phyloP scores from a whole-genome alignment of 768 basidiomycete genomes.

The Pluteus cervinus region DNA sequence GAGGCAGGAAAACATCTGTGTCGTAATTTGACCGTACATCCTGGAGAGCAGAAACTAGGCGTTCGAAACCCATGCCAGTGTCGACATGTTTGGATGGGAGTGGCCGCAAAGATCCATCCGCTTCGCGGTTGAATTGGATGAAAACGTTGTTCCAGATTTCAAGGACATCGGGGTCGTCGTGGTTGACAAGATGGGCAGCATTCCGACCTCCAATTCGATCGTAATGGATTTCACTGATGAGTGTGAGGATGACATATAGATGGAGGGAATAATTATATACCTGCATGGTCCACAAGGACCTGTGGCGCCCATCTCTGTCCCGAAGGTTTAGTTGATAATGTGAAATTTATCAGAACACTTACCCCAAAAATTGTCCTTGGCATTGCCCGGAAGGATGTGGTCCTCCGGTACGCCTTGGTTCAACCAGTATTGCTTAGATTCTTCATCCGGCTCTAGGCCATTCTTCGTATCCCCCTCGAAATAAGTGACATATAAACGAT shows the following conservation, averaged over 20 bases:
- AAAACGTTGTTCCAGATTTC: slow-evolving; percentile 99
- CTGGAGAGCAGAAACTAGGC: slow-evolving; percentile 91
- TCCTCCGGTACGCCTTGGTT: slow-evolving; percentile 84
- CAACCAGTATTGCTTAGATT: slow-evolving; percentile 85
- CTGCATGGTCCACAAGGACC: slow-evolving; percentile 98
- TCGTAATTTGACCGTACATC: slow-evolving; percentile 95
- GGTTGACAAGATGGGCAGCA: slow-evolving; percentile 87
- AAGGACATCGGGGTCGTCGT: slow-evolving; percentile 94
- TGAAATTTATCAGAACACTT: slow-evolving; percentile 16
- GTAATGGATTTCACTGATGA: slow-evolving; percentile 85
- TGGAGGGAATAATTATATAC: slow-evolving; percentile 29
- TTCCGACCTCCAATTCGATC: slow-evolving; percentile 98
- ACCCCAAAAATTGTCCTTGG: slow-evolving; percentile 99
- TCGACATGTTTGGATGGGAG: slow-evolving; percentile 95
- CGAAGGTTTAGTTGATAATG: slow-evolving; percentile 5
- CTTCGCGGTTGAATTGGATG: slow-evolving; percentile 97
- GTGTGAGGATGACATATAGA: slow-evolving; percentile 2
- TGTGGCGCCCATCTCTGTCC: slow-evolving; percentile 92
- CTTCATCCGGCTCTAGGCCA: slow-evolving; percentile 81
- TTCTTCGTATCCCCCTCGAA: slow-evolving; percentile 91
- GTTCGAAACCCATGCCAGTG: slow-evolving; percentile 99
- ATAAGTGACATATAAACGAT: slow-evolving; percentile 94
- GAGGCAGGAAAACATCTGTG: slow-evolving; percentile 89
- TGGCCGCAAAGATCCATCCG: slow-evolving; percentile 69
- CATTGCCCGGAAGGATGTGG: slow-evolving; percentile 89